Evolutionary conservation across 2,329 filamentous ascomycete genomes (phyloP).

Genomic region (Alternaria brassicae): DNA sequence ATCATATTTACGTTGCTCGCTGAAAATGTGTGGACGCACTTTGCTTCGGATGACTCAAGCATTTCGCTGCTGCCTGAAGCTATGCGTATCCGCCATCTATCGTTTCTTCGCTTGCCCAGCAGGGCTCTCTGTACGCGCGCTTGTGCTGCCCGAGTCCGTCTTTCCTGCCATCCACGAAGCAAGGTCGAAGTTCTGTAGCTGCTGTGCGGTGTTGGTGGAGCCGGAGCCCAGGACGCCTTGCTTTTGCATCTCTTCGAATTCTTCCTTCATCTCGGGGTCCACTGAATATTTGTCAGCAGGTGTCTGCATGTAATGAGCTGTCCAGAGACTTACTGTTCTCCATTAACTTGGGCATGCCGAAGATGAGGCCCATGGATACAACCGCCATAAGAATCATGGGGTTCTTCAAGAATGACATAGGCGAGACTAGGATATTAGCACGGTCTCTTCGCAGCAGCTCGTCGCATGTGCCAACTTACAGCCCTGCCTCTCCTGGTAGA

Average conservation of each 20-base stretch:
- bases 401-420: constrained; percentile 85
- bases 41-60: not conserved
- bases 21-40: not conserved
- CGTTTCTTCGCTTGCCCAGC: constrained; percentile 36
- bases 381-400: constrained; percentile 96
- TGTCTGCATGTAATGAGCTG: not conserved
- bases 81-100: constrained; percentile 8
- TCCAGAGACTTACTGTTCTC: constrained; percentile 81
- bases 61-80: not conserved
- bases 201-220: constrained; percentile 54
- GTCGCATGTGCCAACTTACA: constrained; percentile 64
- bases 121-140: constrained; percentile 37
- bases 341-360: constrained; percentile 94
- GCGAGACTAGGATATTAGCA: constrained; percentile 65
- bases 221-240: constrained; percentile 66
- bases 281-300: constrained; percentile 62
- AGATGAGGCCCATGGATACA: constrained; percentile 80
- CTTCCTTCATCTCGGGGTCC: constrained; percentile 93
- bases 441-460: not conserved
- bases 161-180: constrained; percentile 72
- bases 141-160: constrained; percentile 33
- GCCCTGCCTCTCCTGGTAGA: constrained; percentile 75
- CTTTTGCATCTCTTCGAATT: constrained; percentile 91
- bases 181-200: constrained; percentile 70
- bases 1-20: constrained; percentile 1